phyloP scores from a whole-genome alignment of 345 rosid genomes.

The Alliaria petiolata region DNA sequence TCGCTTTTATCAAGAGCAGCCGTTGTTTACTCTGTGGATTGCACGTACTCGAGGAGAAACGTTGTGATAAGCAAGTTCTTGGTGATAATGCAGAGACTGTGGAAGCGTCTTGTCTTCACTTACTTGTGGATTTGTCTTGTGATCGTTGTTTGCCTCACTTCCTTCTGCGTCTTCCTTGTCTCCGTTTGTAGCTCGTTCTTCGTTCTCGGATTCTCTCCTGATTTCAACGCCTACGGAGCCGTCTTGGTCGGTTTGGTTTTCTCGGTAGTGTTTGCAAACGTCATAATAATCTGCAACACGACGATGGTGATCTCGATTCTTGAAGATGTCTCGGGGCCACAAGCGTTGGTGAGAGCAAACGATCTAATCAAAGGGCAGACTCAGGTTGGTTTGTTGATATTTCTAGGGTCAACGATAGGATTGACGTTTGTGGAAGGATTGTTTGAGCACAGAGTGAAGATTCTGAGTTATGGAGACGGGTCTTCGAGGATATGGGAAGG shows the following conservation, averaged over 20 bases:
- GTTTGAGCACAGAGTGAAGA: constrained; percentile 90
- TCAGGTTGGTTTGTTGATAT: constrained; percentile 83
- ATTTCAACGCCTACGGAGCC: constrained; percentile 52
- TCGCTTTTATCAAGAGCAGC: constrained; percentile 67
- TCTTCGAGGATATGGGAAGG: constrained; percentile 95
- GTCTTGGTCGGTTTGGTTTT: constrained; percentile 54
- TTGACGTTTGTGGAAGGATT: constrained; percentile 75
- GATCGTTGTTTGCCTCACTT: constrained; percentile 55
- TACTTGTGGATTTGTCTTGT: constrained; percentile 68
- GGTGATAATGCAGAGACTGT: constrained; percentile 44
- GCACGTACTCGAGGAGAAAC: constrained; percentile 59
- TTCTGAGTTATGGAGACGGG: constrained; percentile 85
- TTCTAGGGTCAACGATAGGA: constrained; percentile 78
- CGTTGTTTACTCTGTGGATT: constrained; percentile 75
- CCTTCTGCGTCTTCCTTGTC: constrained; percentile 61
- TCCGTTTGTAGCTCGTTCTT: constrained; percentile 50
- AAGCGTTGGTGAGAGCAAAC: constrained; percentile 62
- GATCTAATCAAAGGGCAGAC: constrained; percentile 77
- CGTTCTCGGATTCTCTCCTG: constrained; percentile 51
- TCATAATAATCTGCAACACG: constrained; percentile 62
- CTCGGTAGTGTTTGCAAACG: constrained; percentile 82
- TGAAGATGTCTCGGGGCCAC: constrained; percentile 83
- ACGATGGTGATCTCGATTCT: constrained; percentile 69
- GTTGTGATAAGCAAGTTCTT: constrained; percentile 50
- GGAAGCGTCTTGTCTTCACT: constrained; percentile 63